Base-by-base conservation (phyloP, 2,329 filamentous ascomycete genomes). In the Hirsutella thompsonii region DNA sequence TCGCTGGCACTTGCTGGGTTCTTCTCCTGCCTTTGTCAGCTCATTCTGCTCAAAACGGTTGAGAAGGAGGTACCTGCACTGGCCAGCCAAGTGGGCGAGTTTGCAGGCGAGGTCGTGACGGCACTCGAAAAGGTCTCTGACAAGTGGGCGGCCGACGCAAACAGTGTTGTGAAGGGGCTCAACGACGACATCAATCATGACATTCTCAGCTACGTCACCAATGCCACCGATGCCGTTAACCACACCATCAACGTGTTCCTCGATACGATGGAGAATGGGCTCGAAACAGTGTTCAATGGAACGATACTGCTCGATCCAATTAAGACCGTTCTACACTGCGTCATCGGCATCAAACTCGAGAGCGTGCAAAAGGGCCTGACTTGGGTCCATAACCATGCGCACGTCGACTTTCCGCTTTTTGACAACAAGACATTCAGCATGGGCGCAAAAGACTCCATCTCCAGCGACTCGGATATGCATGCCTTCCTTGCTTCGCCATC, bases 371-470 rank as follows among this genome's bases (percentile, higher is more conserved):
- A 83, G 55, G 92, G 83, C 11, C 70, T 96, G n/a, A 94, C 85
- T 1, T 98, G 90, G 90, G 83, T 94, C 10, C 76, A 84, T 52
- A 81, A 96, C 49, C 68, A 96, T 56, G 87, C 92, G 3, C 76
- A 92, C 46, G 73, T 98, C 51, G 68, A 76, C 44, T 82, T 98
- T 51, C 92, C 92, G 0, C 62, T 75, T 40, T 79, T 96, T 45
- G 69, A 76, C 20, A 81, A 85, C 52, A 74, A 94, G 56, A 84
- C 83, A 1, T 94, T 96, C 63, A 90, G 85, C 44, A 66, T 81
- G 40, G 88, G 89, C 34, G 84, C 89, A 42, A 66, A 76, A 26
- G 69, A 72, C 36, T 74, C 72, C 30, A 63, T 81, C 44, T 57
- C 63, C 6, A 74, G 73, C 41, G 75, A 83, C 49, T 67, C 68